Percentiles rank a stretch among this genome's conserved stretches.
phyloP scores from a whole-genome alignment of 345 rosid species.

The Triadica sebifera region DNA sequence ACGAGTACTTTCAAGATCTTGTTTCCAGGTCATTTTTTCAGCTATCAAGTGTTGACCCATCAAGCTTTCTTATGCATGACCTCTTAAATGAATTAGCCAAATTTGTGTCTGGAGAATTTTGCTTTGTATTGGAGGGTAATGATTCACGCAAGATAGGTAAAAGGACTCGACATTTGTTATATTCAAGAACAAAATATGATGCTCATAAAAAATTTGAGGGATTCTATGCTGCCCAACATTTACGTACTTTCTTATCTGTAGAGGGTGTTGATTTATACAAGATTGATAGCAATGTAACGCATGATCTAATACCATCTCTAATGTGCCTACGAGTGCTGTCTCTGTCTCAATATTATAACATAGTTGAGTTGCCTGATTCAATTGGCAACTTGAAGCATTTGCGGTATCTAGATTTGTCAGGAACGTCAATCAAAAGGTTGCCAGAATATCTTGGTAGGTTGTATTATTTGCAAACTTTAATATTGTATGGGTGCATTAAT shows the following conservation, averaged over 20 bases:
- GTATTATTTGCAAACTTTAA: constrained; percentile 13
- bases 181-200: background rate
- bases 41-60: background rate
- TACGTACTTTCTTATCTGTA: background rate
- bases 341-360: background rate
- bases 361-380: constrained; percentile 5
- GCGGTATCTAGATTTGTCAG: background rate
- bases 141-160: background rate
- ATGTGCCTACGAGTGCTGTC: background rate
- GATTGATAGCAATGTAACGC: background rate
- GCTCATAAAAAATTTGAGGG: background rate
- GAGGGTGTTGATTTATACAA: background rate
- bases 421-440: constrained; percentile 7
- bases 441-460: background rate
- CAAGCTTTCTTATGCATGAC: background rate
- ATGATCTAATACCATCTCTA: background rate
- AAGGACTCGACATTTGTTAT: background rate
- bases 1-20: background rate
- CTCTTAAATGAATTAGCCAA: background rate
- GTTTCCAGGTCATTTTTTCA: background rate
- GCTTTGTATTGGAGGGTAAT: background rate
- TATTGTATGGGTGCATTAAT: constrained; percentile 7
- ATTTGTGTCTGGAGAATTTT: background rate
- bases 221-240: background rate
- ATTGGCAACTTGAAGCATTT: constrained; percentile 12